phyloP scores from a whole-genome alignment of 768 basidiomycete genomes.

The Phanerochaete sordida region DNA sequence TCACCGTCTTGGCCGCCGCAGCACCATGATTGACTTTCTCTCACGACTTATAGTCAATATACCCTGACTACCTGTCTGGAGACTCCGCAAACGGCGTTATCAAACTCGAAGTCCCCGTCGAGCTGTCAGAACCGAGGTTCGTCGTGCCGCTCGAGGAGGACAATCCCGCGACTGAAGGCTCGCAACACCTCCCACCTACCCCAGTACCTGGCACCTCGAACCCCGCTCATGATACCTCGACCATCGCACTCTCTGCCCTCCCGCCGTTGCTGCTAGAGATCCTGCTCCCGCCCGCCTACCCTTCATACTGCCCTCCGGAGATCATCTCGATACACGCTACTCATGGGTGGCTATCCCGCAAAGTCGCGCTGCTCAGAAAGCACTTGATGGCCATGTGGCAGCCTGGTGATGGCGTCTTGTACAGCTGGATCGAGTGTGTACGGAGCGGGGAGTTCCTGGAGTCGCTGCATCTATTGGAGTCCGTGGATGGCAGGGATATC shows the following conservation, averaged over 20 bases:
- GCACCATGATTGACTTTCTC: not conserved
- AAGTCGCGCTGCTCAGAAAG: slow-evolving; percentile 30
- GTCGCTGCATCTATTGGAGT: slow-evolving; percentile 35
- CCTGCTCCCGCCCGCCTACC: slow-evolving; percentile 52
- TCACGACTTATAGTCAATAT: slow-evolving; percentile 55
- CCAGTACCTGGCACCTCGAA: not conserved
- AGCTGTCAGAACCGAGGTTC: slow-evolving; percentile 43
- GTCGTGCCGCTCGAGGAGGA: slow-evolving; percentile 34
- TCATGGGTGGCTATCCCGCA: slow-evolving; percentile 54
- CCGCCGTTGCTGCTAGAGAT: slow-evolving; percentile 64
- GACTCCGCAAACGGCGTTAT: slow-evolving; percentile 33
- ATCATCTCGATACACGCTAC: slow-evolving; percentile 53
- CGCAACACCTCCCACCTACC: not conserved
- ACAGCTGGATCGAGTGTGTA: slow-evolving; percentile 70
- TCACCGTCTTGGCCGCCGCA: not conserved
- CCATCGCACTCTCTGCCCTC: slow-evolving; percentile 45
- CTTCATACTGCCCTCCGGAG: slow-evolving; percentile 47
- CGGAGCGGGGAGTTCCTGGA: slow-evolving; percentile 62
- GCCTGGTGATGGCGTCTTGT: slow-evolving; percentile 57
- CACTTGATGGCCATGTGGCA: slow-evolving; percentile 57
- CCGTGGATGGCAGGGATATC: slow-evolving; percentile 23
- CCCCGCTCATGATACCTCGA: slow-evolving; percentile 10
- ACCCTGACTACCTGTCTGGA: slow-evolving; percentile 63
- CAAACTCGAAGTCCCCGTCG: slow-evolving; percentile 64
- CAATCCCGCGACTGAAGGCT: not conserved